Evolutionary conservation across 139 green algal species (phyloP), one percentile per base, ranked within the genome.

Genomic region (Klebsormidium nitens): DNA sequence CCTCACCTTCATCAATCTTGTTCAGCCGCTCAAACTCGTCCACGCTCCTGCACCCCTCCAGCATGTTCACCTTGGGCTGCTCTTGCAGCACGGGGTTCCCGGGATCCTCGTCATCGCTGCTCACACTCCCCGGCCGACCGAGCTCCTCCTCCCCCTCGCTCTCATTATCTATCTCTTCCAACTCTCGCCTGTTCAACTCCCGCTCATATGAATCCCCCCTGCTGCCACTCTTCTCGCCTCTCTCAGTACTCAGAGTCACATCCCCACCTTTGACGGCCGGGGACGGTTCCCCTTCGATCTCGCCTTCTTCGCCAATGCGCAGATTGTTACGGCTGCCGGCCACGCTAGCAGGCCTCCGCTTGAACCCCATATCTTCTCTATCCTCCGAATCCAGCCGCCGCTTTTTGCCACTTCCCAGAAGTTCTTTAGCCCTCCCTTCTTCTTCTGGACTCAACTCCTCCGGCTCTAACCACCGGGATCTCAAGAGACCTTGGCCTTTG

Each of bases 11-110:
- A 0, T 66, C 64, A 17, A 79, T 49, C 23, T 36, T 23, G 17
- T 80, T 65, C 28, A 81, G 36, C 36, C 82, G 76, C 72, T 96
- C 87, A 64, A 90, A 97, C 36, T 87, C 75, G 38, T 96, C 85
- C 58, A 97, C 93, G 36, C 69, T 82, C 3, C 91, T 79, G 74
- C 90, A 96, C 4, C 68, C 32, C 1, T 76, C 37, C 46, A 80
- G 44, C 50, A 80, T 77, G 40, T 71, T 66, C 36, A 76, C 75
- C 34, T 19, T 19, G 28, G 63, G 36, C 31, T 39, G 48, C 14
- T 63, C 29, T 19, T 40, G 5, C 34, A 49, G 32, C 32, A 31
- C 26, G 5, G n/a, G 31, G 8, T 68, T 5, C 8, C 38, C 63
- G 5, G 5, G 6, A 48, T 36, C 19, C 35, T 26, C 35, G 28